These are phyloP conservation scores for Graphilbum fragrans DNA, from an alignment of 2,329 filamentous ascomycete species.

Conservation along the genomic window DNA sequence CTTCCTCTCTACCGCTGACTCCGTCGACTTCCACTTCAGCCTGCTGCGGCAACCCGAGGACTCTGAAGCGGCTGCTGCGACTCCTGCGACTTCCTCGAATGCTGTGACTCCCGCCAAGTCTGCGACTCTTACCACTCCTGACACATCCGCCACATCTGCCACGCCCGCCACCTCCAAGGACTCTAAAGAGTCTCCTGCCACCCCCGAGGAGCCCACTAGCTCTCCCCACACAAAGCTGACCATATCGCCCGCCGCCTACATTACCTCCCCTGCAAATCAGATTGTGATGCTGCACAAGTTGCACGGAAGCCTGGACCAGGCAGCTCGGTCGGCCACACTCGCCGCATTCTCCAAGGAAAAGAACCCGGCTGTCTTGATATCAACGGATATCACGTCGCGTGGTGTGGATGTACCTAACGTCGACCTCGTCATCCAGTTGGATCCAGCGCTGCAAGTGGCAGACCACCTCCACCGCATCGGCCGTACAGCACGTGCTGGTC, in stretches of 20 bases:
- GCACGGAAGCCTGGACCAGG: conserved; percentile 83
- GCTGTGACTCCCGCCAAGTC: background rate
- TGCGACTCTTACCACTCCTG: background rate
- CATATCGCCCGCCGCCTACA: conserved; percentile 55
- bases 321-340: conserved; percentile 76
- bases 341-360: conserved; percentile 63
- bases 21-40: conserved; percentile 92
- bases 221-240: conserved; percentile 24
- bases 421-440: conserved; percentile 90
- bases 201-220: background rate
- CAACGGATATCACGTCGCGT: conserved; percentile 90
- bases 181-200: no score
- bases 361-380: conserved; percentile 72
- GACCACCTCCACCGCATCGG: conserved; percentile 94
- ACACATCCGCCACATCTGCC: background rate
- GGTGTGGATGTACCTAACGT: conserved; percentile 93
- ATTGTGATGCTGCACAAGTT: conserved; percentile 70
- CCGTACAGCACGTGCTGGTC: conserved; percentile 84
- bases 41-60: conserved; percentile 43
- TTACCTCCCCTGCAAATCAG: conserved; percentile 65
- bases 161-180: background rate
- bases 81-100: background rate
- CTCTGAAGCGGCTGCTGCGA: conserved; percentile 9
- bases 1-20: conserved; percentile 94
- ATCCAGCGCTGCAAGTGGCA: conserved; percentile 83